phyloP scores from a whole-genome alignment of 2,329 filamentous ascomycete species.

The Diaporthe velutina region DNA sequence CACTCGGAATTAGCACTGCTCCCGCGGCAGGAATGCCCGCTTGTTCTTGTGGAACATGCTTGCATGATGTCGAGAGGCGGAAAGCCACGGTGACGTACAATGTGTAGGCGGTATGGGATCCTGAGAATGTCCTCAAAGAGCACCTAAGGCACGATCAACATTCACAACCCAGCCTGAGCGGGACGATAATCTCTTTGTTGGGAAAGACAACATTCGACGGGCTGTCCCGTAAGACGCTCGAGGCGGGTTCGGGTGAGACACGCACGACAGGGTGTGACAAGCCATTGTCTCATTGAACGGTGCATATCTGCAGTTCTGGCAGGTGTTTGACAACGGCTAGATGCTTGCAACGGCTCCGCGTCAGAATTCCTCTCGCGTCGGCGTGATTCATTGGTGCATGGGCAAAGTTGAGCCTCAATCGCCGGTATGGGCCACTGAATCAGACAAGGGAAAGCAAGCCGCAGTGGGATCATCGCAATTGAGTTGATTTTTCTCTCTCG shows the following conservation, averaged over 20 bases:
- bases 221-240: slow-evolving; percentile 1
- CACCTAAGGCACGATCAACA: neutral
- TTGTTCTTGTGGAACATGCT: slow-evolving; percentile 9
- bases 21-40: slow-evolving; percentile 12
- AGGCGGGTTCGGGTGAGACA: slow-evolving; percentile 23
- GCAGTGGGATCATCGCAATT: neutral
- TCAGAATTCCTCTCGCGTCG: slow-evolving; percentile 3
- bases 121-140: neutral
- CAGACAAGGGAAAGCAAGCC: neutral
- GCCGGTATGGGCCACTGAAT: neutral
- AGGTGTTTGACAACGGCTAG: slow-evolving; percentile 32
- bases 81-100: slow-evolving; percentile 2
- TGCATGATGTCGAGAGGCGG: slow-evolving; percentile 13
- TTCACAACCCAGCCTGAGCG: neutral
- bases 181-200: slow-evolving; percentile 26
- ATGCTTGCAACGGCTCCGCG: slow-evolving; percentile 40
- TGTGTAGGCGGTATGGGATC: neutral
- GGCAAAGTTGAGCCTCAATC: slow-evolving; percentile 20
- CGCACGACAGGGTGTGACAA: slow-evolving; percentile 22
- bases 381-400: slow-evolving; percentile 6
- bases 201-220: slow-evolving; percentile 23
- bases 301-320: slow-evolving; percentile 37
- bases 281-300: slow-evolving; percentile 26
- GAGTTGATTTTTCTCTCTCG: neutral
- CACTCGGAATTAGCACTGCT: slow-evolving; percentile 10